Evolutionary conservation across 306 rosid species (phyloP), one percentile per base, ranked within the genome.

Genomic region (Arachis hypogaea): DNA sequence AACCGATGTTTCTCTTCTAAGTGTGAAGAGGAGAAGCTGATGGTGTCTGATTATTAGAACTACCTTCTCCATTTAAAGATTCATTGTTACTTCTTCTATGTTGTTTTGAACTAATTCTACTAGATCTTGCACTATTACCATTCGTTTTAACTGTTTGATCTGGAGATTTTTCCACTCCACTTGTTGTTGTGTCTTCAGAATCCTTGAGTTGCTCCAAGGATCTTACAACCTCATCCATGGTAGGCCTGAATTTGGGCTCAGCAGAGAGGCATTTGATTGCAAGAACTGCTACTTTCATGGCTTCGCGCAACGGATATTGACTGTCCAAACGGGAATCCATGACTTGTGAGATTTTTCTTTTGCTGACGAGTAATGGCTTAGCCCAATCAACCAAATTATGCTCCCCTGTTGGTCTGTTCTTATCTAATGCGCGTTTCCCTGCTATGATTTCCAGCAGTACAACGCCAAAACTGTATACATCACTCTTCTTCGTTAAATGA

Each of bases 391-490:
- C 90, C 52, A 94, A 78, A 56, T 12, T 87, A 62, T 87, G 96
- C 67, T 94, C 95, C 60, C 91, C 83, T 0, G 77, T 1, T 10
- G 98, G 96, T 73, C 96, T 79, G 89, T 94, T 94, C 36, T 78
- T 59, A 77, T 94, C 97, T 70, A 94, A 28, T n/a, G 80, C 87
- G 16, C 96, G 85, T 85, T 78, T 89, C 7, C 95, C 99, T 0
- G 97, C 84, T 49, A 94, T 69, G 62, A 94, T 78, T 83, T 94
- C 97, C 0, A 91, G 88, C 30, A 94, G 82, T 62, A 91, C 98
- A 5, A 94, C 97, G 38, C 99, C 99, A 7, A 91, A 94, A 72
- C 97, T 89, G 80, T 94, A 94, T 42, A 94, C 84, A 7, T 94
- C 98, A 43, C 97, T 94, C 90, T 74, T 91, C 44, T 87, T 82